Conservation (phyloP, 1,284 basidiomycete genomes). For the Cystobasidiaceae sp. region DNA sequence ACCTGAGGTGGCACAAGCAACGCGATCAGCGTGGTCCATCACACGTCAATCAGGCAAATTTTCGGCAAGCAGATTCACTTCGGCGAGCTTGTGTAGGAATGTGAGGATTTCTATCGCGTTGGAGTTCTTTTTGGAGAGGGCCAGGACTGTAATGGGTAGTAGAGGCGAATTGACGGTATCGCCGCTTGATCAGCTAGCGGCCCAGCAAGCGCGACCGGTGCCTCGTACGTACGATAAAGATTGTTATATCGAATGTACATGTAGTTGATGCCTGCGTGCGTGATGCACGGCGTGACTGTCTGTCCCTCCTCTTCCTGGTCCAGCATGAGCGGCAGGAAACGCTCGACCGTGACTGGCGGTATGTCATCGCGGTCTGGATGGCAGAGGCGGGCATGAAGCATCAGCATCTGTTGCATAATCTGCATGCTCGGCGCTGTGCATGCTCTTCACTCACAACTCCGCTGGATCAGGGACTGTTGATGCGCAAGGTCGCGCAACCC, state of each 20-base stretch:
- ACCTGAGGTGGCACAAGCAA: slow-evolving; percentile 53
- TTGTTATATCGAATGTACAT: slow-evolving; percentile 99
- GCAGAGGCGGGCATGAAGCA: background rate
- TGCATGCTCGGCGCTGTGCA: background rate
- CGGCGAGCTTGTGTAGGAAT: slow-evolving; percentile 83
- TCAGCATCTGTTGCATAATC: background rate
- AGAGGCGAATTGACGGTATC: background rate
- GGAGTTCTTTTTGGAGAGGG: slow-evolving; percentile 88
- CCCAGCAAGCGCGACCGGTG: background rate
- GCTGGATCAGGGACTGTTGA: slow-evolving; percentile 80
- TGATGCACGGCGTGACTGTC: slow-evolving; percentile 91
- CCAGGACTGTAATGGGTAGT: slow-evolving; percentile 69
- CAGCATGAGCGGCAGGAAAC: slow-evolving; percentile 87
- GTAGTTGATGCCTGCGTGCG: slow-evolving; percentile 88
- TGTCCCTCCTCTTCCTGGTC: slow-evolving; percentile 97
- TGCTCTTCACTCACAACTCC: slow-evolving; percentile 46
- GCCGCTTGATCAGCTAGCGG: background rate
- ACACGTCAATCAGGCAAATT: too few species aligned
- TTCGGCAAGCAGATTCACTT: slow-evolving; percentile 46
- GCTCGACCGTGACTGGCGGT: slow-evolving; percentile 77
- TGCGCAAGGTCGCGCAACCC: background rate
- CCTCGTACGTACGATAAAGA: slow-evolving; percentile 70
- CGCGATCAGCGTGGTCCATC: background rate
- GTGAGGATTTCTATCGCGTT: slow-evolving; percentile 96
- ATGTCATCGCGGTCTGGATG: slow-evolving; percentile 78